Percentiles rank a stretch among this genome's conserved stretches.
These are phyloP conservation scores for Arthroderma sp. DNA, from an alignment of 2,329 filamentous ascomycete genomes.

Conservation along the genomic window DNA sequence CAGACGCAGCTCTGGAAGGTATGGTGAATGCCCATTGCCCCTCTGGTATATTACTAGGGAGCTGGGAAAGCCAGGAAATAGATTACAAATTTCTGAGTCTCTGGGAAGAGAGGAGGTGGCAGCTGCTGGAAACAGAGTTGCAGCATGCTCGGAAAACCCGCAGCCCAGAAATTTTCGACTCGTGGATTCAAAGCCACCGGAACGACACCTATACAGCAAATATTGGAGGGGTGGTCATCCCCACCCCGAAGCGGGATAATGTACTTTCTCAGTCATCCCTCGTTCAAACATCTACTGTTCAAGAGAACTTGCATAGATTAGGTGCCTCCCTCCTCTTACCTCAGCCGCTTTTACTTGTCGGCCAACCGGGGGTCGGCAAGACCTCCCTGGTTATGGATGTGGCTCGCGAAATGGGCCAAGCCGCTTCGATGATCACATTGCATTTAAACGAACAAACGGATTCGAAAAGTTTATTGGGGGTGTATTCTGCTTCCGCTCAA, in stretches of 20 bases:
- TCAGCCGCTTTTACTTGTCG: constrained; percentile 67
- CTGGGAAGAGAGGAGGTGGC: constrained; percentile 49
- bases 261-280: constrained; percentile 44
- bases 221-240: constrained; percentile 55
- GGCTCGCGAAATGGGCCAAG: constrained; percentile 65
- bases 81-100: constrained; percentile 64
- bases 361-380: constrained; percentile 78
- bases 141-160: constrained; percentile 14
- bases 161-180: constrained; percentile 12
- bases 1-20: constrained; percentile 63
- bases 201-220: constrained; percentile 47
- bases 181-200: constrained; percentile 18
- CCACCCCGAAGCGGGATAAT: constrained; percentile 33
- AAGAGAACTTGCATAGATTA: constrained; percentile 56
- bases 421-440: constrained; percentile 75
- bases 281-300: constrained; percentile 60
- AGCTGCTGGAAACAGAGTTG: constrained; percentile 28
- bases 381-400: constrained; percentile 74
- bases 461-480: constrained; percentile 85
- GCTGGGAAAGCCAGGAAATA: constrained; percentile 61
- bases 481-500: constrained; percentile 79
- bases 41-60: constrained; percentile 48
- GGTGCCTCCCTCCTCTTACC: constrained; percentile 52
- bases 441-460: constrained; percentile 98
- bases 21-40: constrained; percentile 57